Conservation (phyloP, 208 protist genomes). For the Leishmania lainsoni region DNA sequence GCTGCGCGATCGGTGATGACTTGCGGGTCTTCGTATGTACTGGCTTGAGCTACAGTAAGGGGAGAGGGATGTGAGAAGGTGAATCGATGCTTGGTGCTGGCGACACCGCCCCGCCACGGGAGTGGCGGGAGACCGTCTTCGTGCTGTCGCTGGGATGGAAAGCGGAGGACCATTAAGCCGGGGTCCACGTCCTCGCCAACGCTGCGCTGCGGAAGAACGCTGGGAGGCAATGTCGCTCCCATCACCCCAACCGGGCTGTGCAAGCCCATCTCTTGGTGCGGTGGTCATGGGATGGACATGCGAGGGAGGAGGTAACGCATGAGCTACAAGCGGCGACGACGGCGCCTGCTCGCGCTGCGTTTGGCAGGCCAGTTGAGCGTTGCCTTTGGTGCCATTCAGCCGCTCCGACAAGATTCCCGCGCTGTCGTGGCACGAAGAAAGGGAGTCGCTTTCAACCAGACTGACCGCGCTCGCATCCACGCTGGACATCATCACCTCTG, state of each 20-base stretch:
- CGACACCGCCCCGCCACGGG: not conserved
- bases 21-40: not conserved
- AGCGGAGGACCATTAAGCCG: not conserved
- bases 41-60: not conserved
- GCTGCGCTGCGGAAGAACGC: not conserved
- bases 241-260: not conserved
- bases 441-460: not conserved
- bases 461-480: not conserved
- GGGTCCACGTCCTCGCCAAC: not conserved
- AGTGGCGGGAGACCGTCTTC: no score
- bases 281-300: not conserved
- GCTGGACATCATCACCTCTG: not conserved
- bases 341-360: not conserved
- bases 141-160: not conserved
- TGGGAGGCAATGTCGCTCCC: not conserved
- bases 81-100: not conserved
- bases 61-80: conserved; percentile 2
- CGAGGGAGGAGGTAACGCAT: not conserved
- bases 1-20: not conserved
- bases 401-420: not conserved
- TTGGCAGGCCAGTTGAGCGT: not conserved
- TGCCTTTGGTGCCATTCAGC: not conserved
- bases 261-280: not conserved
- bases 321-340: not conserved
- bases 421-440: not conserved